Evolutionary conservation across 805 yeast genomes (phyloP).

Genomic region (Suhomyces prunicola): DNA sequence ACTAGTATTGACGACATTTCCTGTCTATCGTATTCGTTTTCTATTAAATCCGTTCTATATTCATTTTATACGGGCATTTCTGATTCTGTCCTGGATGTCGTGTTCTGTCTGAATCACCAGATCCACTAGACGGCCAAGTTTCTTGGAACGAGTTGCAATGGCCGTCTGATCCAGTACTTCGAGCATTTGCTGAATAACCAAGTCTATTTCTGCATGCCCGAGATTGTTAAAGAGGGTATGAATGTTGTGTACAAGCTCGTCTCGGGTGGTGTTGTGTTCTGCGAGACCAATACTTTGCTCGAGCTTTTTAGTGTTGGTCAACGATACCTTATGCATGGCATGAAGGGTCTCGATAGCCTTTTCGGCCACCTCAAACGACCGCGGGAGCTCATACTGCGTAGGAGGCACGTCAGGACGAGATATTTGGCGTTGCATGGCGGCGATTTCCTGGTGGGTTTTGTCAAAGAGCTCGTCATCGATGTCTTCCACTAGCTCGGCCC

Average conservation of each 20-base stretch:
- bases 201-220: slow-evolving; percentile 14
- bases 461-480: slow-evolving; percentile 25
- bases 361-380: slow-evolving; percentile 14
- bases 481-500: slow-evolving; percentile 22
- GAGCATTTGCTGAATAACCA: slow-evolving; percentile 7
- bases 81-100: neutral
- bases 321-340: slow-evolving; percentile 10
- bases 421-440: neutral
- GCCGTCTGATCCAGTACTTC: slow-evolving; percentile 17
- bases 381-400: slow-evolving; percentile 10
- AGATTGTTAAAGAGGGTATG: slow-evolving; percentile 9
- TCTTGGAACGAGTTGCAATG: slow-evolving; percentile 16
- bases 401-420: neutral
- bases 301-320: neutral
- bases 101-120: slow-evolving; percentile 1
- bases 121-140: slow-evolving; percentile 25
- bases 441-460: slow-evolving; percentile 15
- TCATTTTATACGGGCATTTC: neutral
- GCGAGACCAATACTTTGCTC: slow-evolving; percentile 1
- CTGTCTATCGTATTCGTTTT: neutral
- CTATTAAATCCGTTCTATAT: neutral
- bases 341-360: slow-evolving; percentile 16
- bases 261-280: slow-evolving; percentile 4
- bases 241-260: slow-evolving; percentile 8
- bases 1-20: slow-evolving; percentile 7